Conservation (phyloP, 257 asterid genomes). For the Thymus mandschuricus region DNA sequence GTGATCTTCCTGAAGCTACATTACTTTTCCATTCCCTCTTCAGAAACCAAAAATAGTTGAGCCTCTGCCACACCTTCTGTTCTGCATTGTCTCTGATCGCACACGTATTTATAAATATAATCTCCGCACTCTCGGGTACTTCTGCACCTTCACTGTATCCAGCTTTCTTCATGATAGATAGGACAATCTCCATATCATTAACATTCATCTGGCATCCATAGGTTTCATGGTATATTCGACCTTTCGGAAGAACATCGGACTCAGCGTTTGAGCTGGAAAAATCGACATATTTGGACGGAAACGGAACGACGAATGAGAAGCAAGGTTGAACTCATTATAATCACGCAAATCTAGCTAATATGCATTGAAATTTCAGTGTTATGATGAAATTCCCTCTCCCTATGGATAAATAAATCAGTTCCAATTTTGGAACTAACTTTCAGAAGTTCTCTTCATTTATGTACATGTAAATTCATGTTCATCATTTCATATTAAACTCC, state of each 20-base stretch:
- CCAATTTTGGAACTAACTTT: not conserved
- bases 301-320: slow-evolving; percentile 13
- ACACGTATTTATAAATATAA: slow-evolving; percentile 90
- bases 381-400: not conserved
- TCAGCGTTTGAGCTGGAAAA: slow-evolving; percentile 47
- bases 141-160: slow-evolving; percentile 82
- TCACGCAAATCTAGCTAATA: not conserved
- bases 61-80: slow-evolving; percentile 97
- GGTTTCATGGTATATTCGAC: slow-evolving; percentile 95
- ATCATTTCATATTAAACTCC: too few species aligned
- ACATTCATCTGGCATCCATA: slow-evolving; percentile 99
- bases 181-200: slow-evolving; percentile 96
- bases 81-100: slow-evolving; percentile 99
- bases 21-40: slow-evolving; percentile 94
- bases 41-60: slow-evolving; percentile 96
- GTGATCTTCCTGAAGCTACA: slow-evolving; percentile 87
- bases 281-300: slow-evolving; percentile 22
- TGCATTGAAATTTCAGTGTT: slow-evolving; percentile 1
- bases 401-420: not conserved
- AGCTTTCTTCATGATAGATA: slow-evolving; percentile 91
- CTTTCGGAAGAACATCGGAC: slow-evolving; percentile 66
- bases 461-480: too few species aligned
- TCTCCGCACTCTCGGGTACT: slow-evolving; percentile 94
- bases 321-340: not conserved
- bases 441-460: not conserved